Evolutionary conservation across 805 yeast species (phyloP).

Genomic region (Candida yuanshanica): DNA sequence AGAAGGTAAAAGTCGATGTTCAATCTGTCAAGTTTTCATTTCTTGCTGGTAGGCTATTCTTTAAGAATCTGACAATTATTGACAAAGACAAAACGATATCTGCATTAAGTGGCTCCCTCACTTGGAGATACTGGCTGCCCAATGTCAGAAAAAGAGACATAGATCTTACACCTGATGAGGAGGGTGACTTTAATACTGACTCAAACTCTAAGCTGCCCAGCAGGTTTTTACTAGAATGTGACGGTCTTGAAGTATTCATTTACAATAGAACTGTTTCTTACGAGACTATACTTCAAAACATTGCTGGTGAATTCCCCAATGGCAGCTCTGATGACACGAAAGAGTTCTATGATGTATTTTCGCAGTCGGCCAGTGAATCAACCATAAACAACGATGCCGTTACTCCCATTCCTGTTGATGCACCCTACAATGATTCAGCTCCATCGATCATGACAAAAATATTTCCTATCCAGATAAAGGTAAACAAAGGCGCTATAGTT

Average conservation of each 20-base stretch:
- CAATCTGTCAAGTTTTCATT: constrained; percentile 74
- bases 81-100: constrained; percentile 71
- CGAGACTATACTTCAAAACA: constrained; percentile 48
- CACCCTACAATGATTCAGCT: not conserved
- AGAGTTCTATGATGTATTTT: constrained; percentile 8
- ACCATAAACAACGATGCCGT: constrained; percentile 3
- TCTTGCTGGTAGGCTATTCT: constrained; percentile 76
- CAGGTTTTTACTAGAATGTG: constrained; percentile 50
- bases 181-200: constrained; percentile 16
- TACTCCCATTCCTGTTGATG: constrained; percentile 1
- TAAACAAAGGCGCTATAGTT: constrained; percentile 66
- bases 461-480: constrained; percentile 58
- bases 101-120: constrained; percentile 63
- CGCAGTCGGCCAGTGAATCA: constrained; percentile 11
- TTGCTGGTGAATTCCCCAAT: constrained; percentile 18
- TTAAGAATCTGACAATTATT: constrained; percentile 67
- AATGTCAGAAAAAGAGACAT: constrained; percentile 27
- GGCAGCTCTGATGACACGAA: constrained; percentile 12
- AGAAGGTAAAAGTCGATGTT: constrained; percentile 52
- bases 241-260: constrained; percentile 78
- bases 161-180: constrained; percentile 12
- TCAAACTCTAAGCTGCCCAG: constrained; percentile 49
- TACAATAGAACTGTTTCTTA: constrained; percentile 80
- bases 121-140: constrained; percentile 89
- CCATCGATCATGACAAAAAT: constrained; percentile 24